phyloP scores from a whole-genome alignment of 192 early-diverging fungal genomes.

The Backusella macrospora region DNA sequence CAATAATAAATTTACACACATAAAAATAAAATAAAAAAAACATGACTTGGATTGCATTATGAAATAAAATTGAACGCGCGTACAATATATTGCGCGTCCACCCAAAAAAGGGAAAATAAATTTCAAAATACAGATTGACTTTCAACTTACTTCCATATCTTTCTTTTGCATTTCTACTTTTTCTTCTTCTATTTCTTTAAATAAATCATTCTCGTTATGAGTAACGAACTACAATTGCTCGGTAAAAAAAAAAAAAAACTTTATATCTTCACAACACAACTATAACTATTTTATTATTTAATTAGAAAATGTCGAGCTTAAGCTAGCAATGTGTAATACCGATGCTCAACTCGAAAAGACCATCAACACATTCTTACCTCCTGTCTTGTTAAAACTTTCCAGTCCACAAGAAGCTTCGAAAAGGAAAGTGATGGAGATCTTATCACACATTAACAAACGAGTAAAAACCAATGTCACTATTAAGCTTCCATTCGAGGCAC shows the following conservation, averaged over 20 bases:
- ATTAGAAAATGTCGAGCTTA: slow-evolving; percentile 77
- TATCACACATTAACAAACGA: slow-evolving; percentile 86
- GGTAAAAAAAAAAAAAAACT: slow-evolving; percentile 17
- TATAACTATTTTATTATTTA: neutral
- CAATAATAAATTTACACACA: neutral
- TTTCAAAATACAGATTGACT: neutral
- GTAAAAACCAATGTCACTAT: slow-evolving; percentile 64
- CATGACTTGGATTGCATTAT: neutral
- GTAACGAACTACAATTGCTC: slow-evolving; percentile 36
- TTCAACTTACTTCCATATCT: neutral
- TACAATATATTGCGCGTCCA: neutral
- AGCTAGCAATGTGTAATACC: slow-evolving; percentile 71
- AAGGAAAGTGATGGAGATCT: slow-evolving; percentile 69
- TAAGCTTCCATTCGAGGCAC: slow-evolving; percentile 60
- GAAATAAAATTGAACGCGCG: neutral
- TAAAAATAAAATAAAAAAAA: neutral
- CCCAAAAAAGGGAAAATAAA: neutral
- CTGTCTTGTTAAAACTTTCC: slow-evolving; percentile 70
- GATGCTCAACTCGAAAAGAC: slow-evolving; percentile 66
- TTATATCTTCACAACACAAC: too few relatives aligned
- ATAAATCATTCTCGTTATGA: slow-evolving; percentile 1
- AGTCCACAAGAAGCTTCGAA: slow-evolving; percentile 47
- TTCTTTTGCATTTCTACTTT: neutral
- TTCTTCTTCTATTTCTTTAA: neutral
- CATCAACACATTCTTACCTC: slow-evolving; percentile 64